A percentile compares a stretch with the other conserved stretches of the same genome.
These are phyloP conservation scores for Fusarium sp. DNA, from an alignment of 2,329 filamentous ascomycete genomes.

Conservation along the genomic window DNA sequence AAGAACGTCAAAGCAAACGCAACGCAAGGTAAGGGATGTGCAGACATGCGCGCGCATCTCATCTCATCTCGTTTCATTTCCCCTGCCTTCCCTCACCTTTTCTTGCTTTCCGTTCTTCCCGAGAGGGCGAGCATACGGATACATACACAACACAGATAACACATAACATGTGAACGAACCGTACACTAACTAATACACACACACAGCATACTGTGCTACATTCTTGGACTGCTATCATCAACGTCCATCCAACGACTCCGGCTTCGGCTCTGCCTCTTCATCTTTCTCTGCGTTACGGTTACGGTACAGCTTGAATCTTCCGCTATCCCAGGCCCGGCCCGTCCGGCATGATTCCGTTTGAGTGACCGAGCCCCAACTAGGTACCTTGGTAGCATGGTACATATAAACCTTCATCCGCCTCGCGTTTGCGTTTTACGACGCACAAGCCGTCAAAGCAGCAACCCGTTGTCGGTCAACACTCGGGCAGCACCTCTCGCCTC, in stretches of 20 bases:
- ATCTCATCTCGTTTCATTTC: neutral
- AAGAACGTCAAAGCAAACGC: neutral
- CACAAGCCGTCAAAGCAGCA: conserved; percentile 32
- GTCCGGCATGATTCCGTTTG: conserved; percentile 27
- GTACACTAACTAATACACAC: no score
- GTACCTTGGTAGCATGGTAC: conserved; percentile 8
- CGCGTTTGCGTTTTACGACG: conserved; percentile 20
- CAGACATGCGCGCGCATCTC: conserved; percentile 17
- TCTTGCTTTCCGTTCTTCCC: conserved; percentile 10
- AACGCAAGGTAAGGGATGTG: conserved; percentile 21
- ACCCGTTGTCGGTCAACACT: conserved; percentile 30
- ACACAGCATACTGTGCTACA: conserved; percentile 2
- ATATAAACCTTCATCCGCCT: conserved; percentile 41
- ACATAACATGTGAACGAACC: neutral
- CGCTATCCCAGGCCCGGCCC: conserved; percentile 39
- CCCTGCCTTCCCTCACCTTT: neutral
- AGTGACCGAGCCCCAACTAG: conserved; percentile 7
- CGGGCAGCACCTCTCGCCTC: conserved; percentile 40
- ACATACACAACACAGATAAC: conserved; percentile 13
- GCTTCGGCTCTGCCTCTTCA: neutral
- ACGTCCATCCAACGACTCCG: neutral
- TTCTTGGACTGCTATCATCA: neutral
- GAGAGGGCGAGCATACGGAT: neutral
- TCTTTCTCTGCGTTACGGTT: no score
- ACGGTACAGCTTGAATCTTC: conserved; percentile 5